Base-by-base conservation (phyloP, 1,284 basidiomycete genomes). In the Sanghuangporus sanghuang region DNA sequence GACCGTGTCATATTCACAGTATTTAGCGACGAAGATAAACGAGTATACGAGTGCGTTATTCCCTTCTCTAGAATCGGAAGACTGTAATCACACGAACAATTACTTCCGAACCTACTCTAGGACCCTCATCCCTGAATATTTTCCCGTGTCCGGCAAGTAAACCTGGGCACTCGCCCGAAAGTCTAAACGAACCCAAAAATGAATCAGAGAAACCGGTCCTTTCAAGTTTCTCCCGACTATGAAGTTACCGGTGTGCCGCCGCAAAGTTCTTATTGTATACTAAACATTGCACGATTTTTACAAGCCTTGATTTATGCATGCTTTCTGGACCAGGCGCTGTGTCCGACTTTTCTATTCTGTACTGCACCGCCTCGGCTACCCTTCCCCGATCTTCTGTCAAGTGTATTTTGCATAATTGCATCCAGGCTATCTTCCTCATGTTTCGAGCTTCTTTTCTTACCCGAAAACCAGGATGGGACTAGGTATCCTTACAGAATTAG, bases 1-100 rank as follows among this genome's bases (percentile, higher is more conserved):
- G 86, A 90, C 42, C 82, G 84, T 53, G 79, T 91, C 36, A 81
- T 93, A 18, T 92, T 93, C 67, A 85, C 88, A 8, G 86, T 90
- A 36, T 93, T 85, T 80, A 84, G 80, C 55, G 77, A 86, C 66
- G 78, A 77, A 63, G 90, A 93, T 70, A 81, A 78, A 67, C 73
- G 73, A 2, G 81, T 85, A 1, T 93, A 91, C 67, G 77, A 85
- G 89, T 90, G 69, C 67, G 85, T 79, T 16, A 46, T 42, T 11
- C 23, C 46, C 32, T 54, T 23, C 18, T 36, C 50, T 38, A 9
- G 8, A 1, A 6, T 54, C 39, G 32, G 16, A 18, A 12, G n/a
- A 44, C 32, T 8, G 1, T 56, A 7, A 27, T 18, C 16, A 62
- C n/a, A 54, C 9, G 4, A 32, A 16, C 6, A 21, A n/a, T 4